A percentile compares a stretch with the other conserved stretches of the same genome.
phyloP scores from a whole-genome alignment of 2,329 filamentous ascomycete species.

The Fusarium sp. region DNA sequence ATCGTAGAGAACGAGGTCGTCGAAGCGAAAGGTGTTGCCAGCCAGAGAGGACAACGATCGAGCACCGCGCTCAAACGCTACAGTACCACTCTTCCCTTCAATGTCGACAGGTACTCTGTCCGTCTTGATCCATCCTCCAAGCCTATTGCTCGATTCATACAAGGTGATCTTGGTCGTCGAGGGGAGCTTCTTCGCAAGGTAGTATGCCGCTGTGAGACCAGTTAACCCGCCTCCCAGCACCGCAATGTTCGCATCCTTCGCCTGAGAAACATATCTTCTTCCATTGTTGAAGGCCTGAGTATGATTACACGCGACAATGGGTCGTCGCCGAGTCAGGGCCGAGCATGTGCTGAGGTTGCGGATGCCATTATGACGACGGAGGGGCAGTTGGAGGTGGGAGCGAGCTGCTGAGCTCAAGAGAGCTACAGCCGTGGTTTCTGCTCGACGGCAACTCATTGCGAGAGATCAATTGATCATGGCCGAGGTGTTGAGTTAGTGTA shows the following conservation, averaged over 20 bases:
- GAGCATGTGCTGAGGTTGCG: slow-evolving; percentile 26
- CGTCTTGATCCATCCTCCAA: slow-evolving; percentile 89
- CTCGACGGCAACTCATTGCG: slow-evolving; percentile 45
- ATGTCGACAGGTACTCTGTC: slow-evolving; percentile 67
- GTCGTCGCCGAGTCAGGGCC: slow-evolving; percentile 17
- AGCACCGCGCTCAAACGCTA: slow-evolving; percentile 87
- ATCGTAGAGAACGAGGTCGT: slow-evolving; percentile 75
- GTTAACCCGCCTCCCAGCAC: slow-evolving; percentile 86
- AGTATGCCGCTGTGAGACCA: slow-evolving; percentile 82
- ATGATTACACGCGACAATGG: slow-evolving; percentile 11
- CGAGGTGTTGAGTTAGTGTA: background rate
- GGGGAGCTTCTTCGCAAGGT: slow-evolving; percentile 75
- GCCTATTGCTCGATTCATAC: slow-evolving; percentile 75
- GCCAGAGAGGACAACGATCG: slow-evolving; percentile 74
- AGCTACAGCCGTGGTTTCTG: slow-evolving; percentile 43
- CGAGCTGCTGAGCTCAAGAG: slow-evolving; percentile 41
- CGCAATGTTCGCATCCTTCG: slow-evolving; percentile 61
- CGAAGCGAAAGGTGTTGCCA: slow-evolving; percentile 56
- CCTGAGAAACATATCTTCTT: slow-evolving; percentile 31
- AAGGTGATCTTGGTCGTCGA: slow-evolving; percentile 76
- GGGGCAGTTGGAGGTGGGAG: background rate
- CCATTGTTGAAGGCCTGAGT: slow-evolving; percentile 2
- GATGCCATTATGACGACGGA: slow-evolving; percentile 32
- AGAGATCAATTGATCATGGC: slow-evolving; percentile 47
- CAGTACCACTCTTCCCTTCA: slow-evolving; percentile 63